Conservation (phyloP, 306 rosid species). For the Urtica urens region DNA sequence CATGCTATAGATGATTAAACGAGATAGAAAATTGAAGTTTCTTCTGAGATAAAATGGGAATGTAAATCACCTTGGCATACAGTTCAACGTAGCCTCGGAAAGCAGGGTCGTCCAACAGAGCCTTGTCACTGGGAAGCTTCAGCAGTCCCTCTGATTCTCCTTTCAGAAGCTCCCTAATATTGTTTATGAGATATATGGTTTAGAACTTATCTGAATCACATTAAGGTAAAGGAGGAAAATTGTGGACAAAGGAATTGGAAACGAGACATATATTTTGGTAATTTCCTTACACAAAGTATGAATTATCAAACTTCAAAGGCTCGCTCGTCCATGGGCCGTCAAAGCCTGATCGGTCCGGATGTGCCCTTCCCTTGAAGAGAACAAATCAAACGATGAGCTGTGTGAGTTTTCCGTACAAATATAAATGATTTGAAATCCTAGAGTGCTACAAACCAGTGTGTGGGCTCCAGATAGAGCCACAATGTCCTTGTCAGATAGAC, state of each 20-base stretch:
- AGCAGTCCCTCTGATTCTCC: constrained; percentile 35
- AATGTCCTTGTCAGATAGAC: constrained; percentile 65
- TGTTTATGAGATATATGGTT: neutral
- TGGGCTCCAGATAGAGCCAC: constrained; percentile 91
- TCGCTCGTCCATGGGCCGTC: constrained; percentile 74
- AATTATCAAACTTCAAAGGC: constrained; percentile 67
- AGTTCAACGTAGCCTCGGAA: constrained; percentile 45
- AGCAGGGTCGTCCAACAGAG: constrained; percentile 39
- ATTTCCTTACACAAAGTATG: constrained; percentile 56
- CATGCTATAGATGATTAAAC: neutral
- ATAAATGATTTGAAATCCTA: neutral
- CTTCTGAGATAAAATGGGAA: neutral
- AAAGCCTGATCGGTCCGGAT: constrained; percentile 66
- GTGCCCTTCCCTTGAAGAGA: constrained; percentile 64
- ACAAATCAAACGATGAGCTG: constrained; percentile 6
- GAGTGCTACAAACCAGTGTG: constrained; percentile 81
- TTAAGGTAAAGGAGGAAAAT: neutral
- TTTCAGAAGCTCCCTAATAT: constrained; percentile 45
- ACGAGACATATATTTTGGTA: neutral
- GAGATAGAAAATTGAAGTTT: neutral
- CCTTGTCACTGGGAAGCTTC: constrained; percentile 68
- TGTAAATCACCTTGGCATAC: constrained; percentile 43
- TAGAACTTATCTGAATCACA: neutral
- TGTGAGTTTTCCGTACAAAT: neutral
- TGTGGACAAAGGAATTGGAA: neutral